These are phyloP conservation scores for Globisporangium viniferum DNA, from an alignment of 352 stramenopile species.

Conservation along the genomic window DNA sequence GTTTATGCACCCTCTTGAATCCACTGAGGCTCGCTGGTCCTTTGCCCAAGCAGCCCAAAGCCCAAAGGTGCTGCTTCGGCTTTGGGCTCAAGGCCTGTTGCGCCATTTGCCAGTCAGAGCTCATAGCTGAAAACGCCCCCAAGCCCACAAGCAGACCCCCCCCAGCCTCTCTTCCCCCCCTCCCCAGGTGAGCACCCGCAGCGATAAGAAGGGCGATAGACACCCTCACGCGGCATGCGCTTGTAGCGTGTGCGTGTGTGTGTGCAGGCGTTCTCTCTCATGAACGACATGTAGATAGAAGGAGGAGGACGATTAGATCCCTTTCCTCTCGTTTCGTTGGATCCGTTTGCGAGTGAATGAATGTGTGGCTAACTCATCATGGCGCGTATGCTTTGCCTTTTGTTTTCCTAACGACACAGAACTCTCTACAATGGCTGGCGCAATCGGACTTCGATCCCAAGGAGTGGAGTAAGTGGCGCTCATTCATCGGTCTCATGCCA, in stretches of 20 bases:
- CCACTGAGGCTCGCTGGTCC: conserved; percentile 7
- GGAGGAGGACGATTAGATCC: neutral
- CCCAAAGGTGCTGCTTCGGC: neutral
- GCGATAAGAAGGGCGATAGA: neutral
- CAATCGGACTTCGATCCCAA: conserved; percentile 44
- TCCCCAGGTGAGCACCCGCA: neutral
- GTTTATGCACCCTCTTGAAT: conserved; percentile 13
- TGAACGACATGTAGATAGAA: neutral
- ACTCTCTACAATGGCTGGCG: conserved; percentile 34
- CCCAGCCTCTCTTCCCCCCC: neutral
- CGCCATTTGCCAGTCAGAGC: neutral
- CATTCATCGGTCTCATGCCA: neutral
- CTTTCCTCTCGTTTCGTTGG: neutral
- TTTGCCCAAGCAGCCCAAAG: conserved; percentile 12
- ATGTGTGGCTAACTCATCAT: neutral
- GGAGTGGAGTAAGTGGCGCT: conserved; percentile 35
- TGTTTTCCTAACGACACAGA: neutral
- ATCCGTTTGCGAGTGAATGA: neutral
- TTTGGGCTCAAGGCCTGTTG: neutral
- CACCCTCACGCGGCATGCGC: neutral
- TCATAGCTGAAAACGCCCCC: conserved; percentile 15
- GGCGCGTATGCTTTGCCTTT: neutral
- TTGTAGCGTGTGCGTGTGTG: neutral
- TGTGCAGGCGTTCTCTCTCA: no score
- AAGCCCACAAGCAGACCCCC: conserved; percentile 14